Percentiles rank a stretch among this genome's conserved stretches.
These are phyloP conservation scores for Plasmodium chabaudi DNA, from an alignment of 169 alveolate species.

Conservation along the genomic window DNA sequence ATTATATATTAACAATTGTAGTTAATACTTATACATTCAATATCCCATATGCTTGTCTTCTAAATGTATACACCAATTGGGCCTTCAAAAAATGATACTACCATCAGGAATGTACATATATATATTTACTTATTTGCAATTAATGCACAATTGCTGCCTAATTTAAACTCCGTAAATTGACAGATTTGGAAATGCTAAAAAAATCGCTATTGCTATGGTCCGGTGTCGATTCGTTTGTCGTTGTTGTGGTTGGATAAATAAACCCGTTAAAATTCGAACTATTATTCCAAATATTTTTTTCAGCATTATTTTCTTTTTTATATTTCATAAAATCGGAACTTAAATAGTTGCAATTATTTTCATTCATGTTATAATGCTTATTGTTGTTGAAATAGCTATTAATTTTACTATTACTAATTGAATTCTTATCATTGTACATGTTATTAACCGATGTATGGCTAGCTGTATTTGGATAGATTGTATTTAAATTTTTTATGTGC, in stretches of 20 bases:
- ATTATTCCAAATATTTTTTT: slow-evolving; percentile 46
- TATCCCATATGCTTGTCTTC: no score
- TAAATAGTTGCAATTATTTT: neutral
- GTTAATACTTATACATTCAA: no score
- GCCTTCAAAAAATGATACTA: neutral
- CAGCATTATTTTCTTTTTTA: slow-evolving; percentile 52
- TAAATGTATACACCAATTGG: no score
- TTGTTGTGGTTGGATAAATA: slow-evolving; percentile 10
- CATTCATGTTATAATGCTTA: slow-evolving; percentile 7
- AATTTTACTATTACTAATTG: neutral
- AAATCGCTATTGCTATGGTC: slow-evolving; percentile 38
- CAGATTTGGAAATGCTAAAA: slow-evolving; percentile 54
- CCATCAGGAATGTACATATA: neutral
- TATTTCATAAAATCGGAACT: slow-evolving; percentile 21
- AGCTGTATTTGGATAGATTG: neutral
- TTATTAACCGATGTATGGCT: neutral
- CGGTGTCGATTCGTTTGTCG: slow-evolving; percentile 33
- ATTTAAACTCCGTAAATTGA: slow-evolving; percentile 61
- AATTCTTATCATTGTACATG: neutral
- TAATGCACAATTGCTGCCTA: neutral
- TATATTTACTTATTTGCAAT: neutral
- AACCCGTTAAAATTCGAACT: slow-evolving; percentile 39
- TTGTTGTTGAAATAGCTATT: neutral
- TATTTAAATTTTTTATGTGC: slow-evolving; percentile 13
- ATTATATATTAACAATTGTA: no score